Percentiles rank a stretch among this genome's conserved stretches.
phyloP scores from a whole-genome alignment of 2,329 filamentous ascomycete genomes.

The Cladobotryum mycophilum region DNA sequence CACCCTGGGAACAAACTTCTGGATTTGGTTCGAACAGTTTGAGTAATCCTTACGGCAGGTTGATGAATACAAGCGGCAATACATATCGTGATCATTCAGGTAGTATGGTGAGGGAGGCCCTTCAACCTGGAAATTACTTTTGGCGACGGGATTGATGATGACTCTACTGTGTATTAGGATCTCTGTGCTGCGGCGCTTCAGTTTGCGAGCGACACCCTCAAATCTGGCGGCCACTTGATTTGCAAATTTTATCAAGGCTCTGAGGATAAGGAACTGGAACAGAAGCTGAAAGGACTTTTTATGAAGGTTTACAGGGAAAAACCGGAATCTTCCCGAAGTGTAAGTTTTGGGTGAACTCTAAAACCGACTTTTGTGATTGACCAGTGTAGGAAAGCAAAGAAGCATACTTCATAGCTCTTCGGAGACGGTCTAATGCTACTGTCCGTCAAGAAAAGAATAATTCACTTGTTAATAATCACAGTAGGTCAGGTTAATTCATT shows the following conservation, averaged over 20 bases:
- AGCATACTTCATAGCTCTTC: constrained; percentile 75
- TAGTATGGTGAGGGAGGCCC: constrained; percentile 71
- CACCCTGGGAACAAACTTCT: constrained; percentile 78
- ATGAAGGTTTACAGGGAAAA: constrained; percentile 78
- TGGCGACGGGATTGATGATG: neutral
- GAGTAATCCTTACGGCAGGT: constrained; percentile 94
- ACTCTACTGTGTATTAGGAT: constrained; percentile 52
- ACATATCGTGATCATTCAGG: constrained; percentile 80
- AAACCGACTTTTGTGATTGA: neutral
- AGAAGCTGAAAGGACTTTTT: constrained; percentile 69
- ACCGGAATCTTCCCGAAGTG: constrained; percentile 81
- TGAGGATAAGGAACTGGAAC: constrained; percentile 77
- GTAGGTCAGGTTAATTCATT: neutral
- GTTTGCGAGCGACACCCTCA: constrained; percentile 81
- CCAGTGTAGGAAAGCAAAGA: constrained; percentile 54
- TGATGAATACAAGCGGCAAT: constrained; percentile 98
- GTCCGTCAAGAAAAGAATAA: neutral
- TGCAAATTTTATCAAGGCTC: constrained; percentile 96
- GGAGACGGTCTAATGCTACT: constrained; percentile 45
- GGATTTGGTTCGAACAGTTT: constrained; percentile 80
- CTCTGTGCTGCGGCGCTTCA: constrained; percentile 78
- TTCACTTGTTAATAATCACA: constrained; percentile 14
- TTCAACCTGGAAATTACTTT: neutral
- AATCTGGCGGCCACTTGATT: constrained; percentile 78
- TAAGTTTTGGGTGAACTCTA: constrained; percentile 37